Evolutionary conservation across 306 rosid genomes (phyloP), one percentile per base, ranked within the genome.

Genomic region (Lathyrus aphaca): DNA sequence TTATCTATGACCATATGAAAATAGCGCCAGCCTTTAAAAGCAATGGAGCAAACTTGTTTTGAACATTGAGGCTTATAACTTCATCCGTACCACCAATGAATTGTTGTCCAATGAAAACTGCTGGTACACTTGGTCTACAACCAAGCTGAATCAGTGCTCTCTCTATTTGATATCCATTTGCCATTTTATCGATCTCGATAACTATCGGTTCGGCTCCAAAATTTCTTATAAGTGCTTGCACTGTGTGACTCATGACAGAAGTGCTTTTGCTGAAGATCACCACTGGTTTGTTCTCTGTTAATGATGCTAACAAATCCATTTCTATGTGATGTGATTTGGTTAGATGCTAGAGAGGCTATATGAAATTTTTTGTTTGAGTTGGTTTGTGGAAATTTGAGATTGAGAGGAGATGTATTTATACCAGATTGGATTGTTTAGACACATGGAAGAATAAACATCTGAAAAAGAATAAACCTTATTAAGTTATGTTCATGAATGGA

Each of bases 221-320:
- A 65, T 84, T 54, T 0, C 27, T 1, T 73, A 90, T 86, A 0
- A 89, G 85, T 56, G 89, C 57, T 76, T 18, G 72, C 37, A 85
- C 75, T 4, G 94, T 67, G 44, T 82, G 81, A 69, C 54, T 74
- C 81, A 90, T 90, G 81, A 56, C 42, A 39, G 92, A 79, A 2
- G 53, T 69, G 72, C 86, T 88, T 82, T 71, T 82, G 88, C 90
- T 86, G 86, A 91, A 91, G 49, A 91, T 81, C 79, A 82, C 95
- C 25, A 88, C 92, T 38, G 95, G 86, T 66, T 73, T 91, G n/a
- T 85, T 88, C 14, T 73, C 81, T 2, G 80, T 87, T 79, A 91
- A 62, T 67, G 78, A 73, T 55, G 71, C 66, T 64, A 91, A 71
- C 43, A 29, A 53, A 44, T 91, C 89, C 92, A 91, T 90, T 71